Evolutionary conservation across 192 early-diverging fungal species (phyloP).

Genomic region (Rhizophagus clarus): DNA sequence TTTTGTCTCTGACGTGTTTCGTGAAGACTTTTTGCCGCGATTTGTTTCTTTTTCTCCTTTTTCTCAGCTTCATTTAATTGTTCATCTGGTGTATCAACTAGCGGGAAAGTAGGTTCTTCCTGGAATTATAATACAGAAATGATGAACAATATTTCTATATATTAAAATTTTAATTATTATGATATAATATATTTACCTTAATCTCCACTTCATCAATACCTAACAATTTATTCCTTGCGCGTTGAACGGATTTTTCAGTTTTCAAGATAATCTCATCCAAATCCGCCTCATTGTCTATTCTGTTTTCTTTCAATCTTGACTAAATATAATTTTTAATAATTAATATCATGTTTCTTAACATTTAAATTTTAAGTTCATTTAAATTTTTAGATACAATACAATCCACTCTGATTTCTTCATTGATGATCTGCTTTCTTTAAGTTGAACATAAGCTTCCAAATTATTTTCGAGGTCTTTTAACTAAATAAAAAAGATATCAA

Average conservation of each 20-base stretch:
- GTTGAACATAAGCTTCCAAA: conserved; percentile 56
- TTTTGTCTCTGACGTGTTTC: conserved; percentile 70
- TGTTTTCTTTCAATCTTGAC: conserved; percentile 59
- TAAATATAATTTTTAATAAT: conserved; percentile 30
- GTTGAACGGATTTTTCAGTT: conserved; percentile 64
- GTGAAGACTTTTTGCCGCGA: conserved; percentile 71
- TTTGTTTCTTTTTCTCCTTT: conserved; percentile 85
- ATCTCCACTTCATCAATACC: conserved; percentile 81
- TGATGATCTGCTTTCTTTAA: conserved; percentile 48
- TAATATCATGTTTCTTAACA: background rate
- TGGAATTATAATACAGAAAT: conserved; percentile 16
- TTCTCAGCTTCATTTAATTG: conserved; percentile 75
- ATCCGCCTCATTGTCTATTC: conserved; percentile 70
- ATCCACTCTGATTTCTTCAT: conserved; percentile 55
- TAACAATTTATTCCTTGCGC: conserved; percentile 77
- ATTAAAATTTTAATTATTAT: conserved; percentile 7
- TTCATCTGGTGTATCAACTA: conserved; percentile 79
- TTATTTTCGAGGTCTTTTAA: conserved; percentile 69
- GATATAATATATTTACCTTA: conserved; percentile 41
- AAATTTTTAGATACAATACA: conserved; percentile 24
- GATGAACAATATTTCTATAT: background rate
- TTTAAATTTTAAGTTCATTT: background rate
- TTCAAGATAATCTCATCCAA: conserved; percentile 74
- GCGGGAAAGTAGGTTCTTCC: conserved; percentile 71
- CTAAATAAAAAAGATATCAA: conserved; percentile 26